Evolutionary conservation across 73 alveolate species (phyloP).

Genomic region (Paramecium sonneborni): DNA sequence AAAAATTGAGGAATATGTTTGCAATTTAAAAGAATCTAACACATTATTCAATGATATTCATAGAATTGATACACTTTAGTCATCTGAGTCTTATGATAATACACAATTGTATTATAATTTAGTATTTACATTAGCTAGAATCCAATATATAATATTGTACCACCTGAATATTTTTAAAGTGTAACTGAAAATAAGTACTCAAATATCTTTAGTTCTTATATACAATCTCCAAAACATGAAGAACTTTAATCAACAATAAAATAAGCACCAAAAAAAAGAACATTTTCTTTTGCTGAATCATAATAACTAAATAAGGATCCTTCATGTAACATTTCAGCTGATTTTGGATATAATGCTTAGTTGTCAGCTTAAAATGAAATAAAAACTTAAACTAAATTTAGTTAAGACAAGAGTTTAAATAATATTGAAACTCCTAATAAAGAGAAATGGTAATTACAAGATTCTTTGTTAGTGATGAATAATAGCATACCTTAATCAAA

Average conservation of each 20-base stretch:
- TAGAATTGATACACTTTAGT: background rate
- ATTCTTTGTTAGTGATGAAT: background rate
- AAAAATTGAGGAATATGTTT: conserved; percentile 12
- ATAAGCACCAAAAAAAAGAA: conserved; percentile 1
- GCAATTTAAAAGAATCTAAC: conserved; percentile 11
- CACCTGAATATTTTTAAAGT: background rate
- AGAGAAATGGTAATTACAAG: background rate
- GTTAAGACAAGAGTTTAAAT: background rate
- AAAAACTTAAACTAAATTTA: background rate
- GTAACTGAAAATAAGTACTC: background rate
- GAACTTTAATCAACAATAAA: background rate
- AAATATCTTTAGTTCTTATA: conserved; percentile 32
- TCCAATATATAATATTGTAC: conserved; percentile 7
- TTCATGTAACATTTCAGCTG: background rate
- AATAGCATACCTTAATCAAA: background rate
- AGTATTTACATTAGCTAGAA: conserved; percentile 5
- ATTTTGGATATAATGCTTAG: background rate
- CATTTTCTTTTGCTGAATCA: conserved; percentile 15
- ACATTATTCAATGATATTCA: background rate
- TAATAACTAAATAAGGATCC: background rate
- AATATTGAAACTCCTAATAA: background rate
- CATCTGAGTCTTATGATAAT: background rate
- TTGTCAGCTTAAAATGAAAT: background rate
- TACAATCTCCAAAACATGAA: background rate
- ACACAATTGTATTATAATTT: conserved; percentile 31